Evolutionary conservation across 2,329 filamentous ascomycete genomes (phyloP), one percentile per base, ranked within the genome.

Genomic region (Sclerotinia sclerotiorum): DNA sequence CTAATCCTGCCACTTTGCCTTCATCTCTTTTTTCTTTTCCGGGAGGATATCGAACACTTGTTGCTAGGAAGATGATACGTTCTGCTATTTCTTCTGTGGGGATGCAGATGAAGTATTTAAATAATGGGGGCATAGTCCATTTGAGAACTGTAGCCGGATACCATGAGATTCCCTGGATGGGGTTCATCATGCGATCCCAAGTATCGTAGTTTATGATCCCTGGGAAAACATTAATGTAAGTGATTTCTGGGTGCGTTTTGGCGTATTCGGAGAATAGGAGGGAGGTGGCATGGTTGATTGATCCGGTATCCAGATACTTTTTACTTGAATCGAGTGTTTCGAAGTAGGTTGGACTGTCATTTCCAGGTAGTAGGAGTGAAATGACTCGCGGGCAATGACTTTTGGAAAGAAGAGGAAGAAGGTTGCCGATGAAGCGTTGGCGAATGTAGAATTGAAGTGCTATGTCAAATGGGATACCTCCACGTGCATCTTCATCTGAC

Each of bases 341-440:
- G 32, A 44, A n/a, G 24, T 44, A 52, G 11, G 27, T 11, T 24
- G 32, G 51, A 39, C 21, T 44, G 6, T 65, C 62, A 6, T 65
- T 39, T 3, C 46, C 62, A 8, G 48, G 35, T 15, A 52, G n/a
- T 10, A 65, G 35, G 39, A 65, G 51, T 17, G 62, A 55, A 19
- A 65, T 44, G 29, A 55, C 27, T 5, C 62, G 49, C 19, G 62
- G 62, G n/a, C 62, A 65, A 29, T 8, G 48, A 32, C 62, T 65
- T 65, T 35, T 42, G 24, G 49, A 29, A 21, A 65, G 62, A 5
- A 65, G 21, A 17, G 62, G 51, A 21, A 65, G 49, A 13, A 65
- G 49, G 3, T 55, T 65, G 49, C 35, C 46, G 39, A 65, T 65
- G 49, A 65, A 55, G 13, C 49, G 62, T 55, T 65, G 62, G 35